Base-by-base conservation (phyloP, 2,329 filamentous ascomycete species). In the Tricladium varicosporioides region DNA sequence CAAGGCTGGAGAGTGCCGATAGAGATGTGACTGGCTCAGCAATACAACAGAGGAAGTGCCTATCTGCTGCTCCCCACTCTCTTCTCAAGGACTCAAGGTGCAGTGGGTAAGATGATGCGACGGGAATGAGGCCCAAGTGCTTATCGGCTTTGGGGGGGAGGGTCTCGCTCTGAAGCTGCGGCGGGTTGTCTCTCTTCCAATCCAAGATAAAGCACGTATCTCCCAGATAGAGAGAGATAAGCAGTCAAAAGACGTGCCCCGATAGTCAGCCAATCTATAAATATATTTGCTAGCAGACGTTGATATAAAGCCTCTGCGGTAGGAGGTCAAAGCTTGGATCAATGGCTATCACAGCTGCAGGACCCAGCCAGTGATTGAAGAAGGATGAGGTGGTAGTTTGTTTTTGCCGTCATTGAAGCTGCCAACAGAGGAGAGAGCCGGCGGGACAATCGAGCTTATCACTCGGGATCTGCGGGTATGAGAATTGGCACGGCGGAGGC, bases 391-490 rank as follows among this genome's bases (percentile, higher is more conserved):
- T 68, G 55, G 53, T 64, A 54, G 42, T 58, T 63, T 15, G 40
- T 63, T 62, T 66, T 62, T 40, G 59, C 32, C 62, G 65, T 68
- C 66, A 69, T 69, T 68, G 62, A 60, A 56, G 56, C 59, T 62
- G 57, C 33, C 18, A 48, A 13, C 36, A 22, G 15, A 31, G 44
- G 16, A 42, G 40, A 32, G 16, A 46, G 27, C 51, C 56, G 13
- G 14, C 42, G 33, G 52, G 47, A 43, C 18, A 51, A 40, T 51
- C 22, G 5, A 57, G 46, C 44, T 55, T 57, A 55, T 59, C 33
- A 45, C 36, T 40, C 36, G 36, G 54, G 49, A 54, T 58, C 57
- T 59, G 55, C 57, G 22, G 22, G 22, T 27, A 3, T 27, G 22
- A n/a, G 22, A 27, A 27, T 16, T 13, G 13, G 14, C 5, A 19